phyloP scores from a whole-genome alignment of 352 stramenopile genomes.

The Pelagophyceae sp. region DNA sequence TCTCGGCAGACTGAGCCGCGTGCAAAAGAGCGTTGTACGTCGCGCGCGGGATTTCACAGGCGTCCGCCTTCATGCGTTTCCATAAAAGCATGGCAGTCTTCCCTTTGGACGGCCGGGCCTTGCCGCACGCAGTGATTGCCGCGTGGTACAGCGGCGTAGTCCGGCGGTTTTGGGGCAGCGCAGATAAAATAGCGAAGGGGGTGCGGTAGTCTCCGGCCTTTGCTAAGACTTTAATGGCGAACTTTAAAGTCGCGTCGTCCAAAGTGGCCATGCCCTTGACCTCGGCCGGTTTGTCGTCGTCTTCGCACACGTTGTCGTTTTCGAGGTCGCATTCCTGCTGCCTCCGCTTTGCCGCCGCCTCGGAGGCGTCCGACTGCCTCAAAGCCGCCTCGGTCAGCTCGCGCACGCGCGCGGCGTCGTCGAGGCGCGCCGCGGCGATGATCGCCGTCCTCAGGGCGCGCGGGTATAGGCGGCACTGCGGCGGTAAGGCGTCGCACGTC shows the following conservation, averaged over 20 bases:
- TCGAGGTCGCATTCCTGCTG: too few relatives aligned
- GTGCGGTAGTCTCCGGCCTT: slow-evolving; percentile 8
- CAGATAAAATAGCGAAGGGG: not conserved
- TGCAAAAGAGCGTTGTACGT: slow-evolving; percentile 18
- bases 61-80: slow-evolving; percentile 16
- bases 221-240: not conserved
- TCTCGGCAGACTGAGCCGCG: not conserved
- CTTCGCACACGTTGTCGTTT: too few relatives aligned
- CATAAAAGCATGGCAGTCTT: slow-evolving; percentile 8
- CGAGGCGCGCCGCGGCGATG: slow-evolving; percentile 5
- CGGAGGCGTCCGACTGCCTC: not conserved
- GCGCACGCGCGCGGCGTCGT: not conserved
- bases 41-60: not conserved
- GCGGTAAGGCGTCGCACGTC: not conserved
- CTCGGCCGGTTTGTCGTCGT: not conserved
- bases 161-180: not conserved
- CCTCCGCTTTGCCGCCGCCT: too few relatives aligned
- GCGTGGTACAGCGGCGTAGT: slow-evolving; percentile 7
- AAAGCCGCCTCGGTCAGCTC: not conserved
- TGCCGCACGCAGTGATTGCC: slow-evolving; percentile 15
- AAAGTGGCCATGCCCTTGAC: not conserved
- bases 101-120: slow-evolving; percentile 1
- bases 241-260: not conserved
- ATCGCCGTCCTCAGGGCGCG: not conserved
- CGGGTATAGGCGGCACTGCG: not conserved